Conservation (phyloP, 306 rosid genomes). For the Erythrophleum fordii region DNA sequence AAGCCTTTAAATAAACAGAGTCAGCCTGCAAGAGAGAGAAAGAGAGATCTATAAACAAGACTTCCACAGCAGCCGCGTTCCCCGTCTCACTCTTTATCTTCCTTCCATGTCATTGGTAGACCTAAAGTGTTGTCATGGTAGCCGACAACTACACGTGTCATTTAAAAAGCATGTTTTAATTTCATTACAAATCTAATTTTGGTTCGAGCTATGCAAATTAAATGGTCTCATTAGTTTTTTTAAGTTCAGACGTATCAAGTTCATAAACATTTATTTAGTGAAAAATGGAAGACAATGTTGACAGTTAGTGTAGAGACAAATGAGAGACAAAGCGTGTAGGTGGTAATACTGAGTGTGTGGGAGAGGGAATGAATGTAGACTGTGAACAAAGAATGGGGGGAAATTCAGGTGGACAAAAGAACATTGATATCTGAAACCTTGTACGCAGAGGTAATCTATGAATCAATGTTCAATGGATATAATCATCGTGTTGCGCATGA, state of each 20-base stretch:
- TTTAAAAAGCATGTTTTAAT: conserved; percentile 21
- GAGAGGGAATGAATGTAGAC: conserved; percentile 48
- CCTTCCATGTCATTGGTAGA: conserved; percentile 47
- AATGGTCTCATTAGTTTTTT: not conserved
- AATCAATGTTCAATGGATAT: conserved; percentile 59
- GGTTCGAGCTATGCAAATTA: not conserved
- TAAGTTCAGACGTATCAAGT: too few species aligned
- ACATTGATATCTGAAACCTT: conserved; percentile 45
- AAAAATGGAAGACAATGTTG: not conserved
- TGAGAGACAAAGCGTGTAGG: conserved; percentile 47
- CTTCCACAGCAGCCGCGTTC: conserved; percentile 47
- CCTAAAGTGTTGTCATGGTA: conserved; percentile 49
- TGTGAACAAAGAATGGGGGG: conserved; percentile 30
- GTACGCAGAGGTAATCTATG: conserved; percentile 20
- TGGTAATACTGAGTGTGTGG: not conserved
- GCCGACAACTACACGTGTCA: conserved; percentile 69
- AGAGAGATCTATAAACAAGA: conserved; percentile 22
- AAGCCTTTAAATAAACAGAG: conserved; percentile 38
- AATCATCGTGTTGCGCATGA: conserved; percentile 59
- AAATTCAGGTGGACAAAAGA: conserved; percentile 39
- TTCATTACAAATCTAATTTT: not conserved
- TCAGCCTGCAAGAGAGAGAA: not conserved
- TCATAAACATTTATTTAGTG: not conserved
- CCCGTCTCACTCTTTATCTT: conserved; percentile 41
- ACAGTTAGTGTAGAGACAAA: conserved; percentile 36